Evolutionary conservation across 2,329 filamentous ascomycete genomes (phyloP).

Genomic region (Fusarium liriodendri): DNA sequence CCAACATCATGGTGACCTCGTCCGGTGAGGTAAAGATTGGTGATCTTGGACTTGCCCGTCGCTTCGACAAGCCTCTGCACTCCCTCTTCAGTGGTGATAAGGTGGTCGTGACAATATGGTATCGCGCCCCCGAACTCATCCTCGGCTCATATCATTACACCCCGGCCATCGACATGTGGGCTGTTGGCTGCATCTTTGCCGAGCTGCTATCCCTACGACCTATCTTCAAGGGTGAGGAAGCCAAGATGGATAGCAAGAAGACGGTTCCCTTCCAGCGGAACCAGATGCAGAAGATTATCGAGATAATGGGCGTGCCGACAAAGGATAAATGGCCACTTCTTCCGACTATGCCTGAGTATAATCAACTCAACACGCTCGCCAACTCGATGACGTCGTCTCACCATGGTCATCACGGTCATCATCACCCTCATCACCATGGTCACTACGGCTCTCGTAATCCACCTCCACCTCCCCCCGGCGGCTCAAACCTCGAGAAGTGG

Average conservation of each 20-base stretch:
- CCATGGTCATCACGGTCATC: slow-evolving; percentile 52
- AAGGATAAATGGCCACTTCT: slow-evolving; percentile 91
- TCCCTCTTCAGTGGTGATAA: slow-evolving; percentile 95
- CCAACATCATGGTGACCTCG: slow-evolving; percentile 98
- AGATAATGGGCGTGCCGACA: slow-evolving; percentile 91
- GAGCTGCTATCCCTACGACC: slow-evolving; percentile 90
- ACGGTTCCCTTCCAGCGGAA: slow-evolving; percentile 97
- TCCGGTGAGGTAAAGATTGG: slow-evolving; percentile 92
- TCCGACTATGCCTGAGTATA: slow-evolving; percentile 86
- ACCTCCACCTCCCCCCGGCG: slow-evolving; percentile 37
- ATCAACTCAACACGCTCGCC: slow-evolving; percentile 71
- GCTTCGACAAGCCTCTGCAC: slow-evolving; percentile 94
- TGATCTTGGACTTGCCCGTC: slow-evolving; percentile 88
- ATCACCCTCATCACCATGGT: slow-evolving; percentile 61
- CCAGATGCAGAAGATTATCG: slow-evolving; percentile 99
- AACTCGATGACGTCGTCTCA: slow-evolving; percentile 58
- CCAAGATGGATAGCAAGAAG: slow-evolving; percentile 99
- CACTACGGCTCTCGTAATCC: slow-evolving; percentile 54
- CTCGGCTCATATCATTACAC: slow-evolving; percentile 97
- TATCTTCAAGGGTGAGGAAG: slow-evolving; percentile 98
- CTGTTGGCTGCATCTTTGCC: slow-evolving; percentile 96
- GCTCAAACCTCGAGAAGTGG: slow-evolving; percentile 79
- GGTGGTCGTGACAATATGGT: slow-evolving; percentile 99
- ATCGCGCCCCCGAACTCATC: slow-evolving; percentile 92
- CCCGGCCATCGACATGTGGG: slow-evolving; percentile 97